Evolutionary conservation across 1,284 basidiomycete genomes (phyloP), one percentile per base, ranked within the genome.

Genomic region (Macrocybe sp.): DNA sequence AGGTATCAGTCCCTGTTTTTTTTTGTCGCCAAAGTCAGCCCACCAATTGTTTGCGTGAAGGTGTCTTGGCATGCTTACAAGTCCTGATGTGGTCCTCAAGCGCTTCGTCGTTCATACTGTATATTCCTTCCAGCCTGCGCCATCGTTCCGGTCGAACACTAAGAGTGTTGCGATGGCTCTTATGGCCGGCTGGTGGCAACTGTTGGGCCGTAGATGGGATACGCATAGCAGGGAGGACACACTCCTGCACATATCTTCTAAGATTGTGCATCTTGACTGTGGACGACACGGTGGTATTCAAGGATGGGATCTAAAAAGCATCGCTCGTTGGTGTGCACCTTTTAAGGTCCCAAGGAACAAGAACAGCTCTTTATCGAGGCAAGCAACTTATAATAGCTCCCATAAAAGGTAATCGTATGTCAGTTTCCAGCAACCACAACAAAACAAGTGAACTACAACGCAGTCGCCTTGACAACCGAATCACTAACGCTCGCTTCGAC

Each of bases 81-180:
- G 62, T 56, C 7, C 53, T 55, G 11, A 73, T 64, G 10, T 60
- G 48, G 11, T 64, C 55, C 45, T 61, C 56, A 46, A 76, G 22
- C 22, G 22, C 60, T 11, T 43, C 44, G 14, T 56, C 51, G 1
- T 64, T 51, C 43, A 80, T 57, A 4, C 56, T 52, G 45, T 72
- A 66, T 14, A 79, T 74, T n/a, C 55, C 55, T 50, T 76, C 71
- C 8, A 84, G 60, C 46, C 66, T 67, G 52, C 82, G 67, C 58
- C 72, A 75, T 29, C 60, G 54, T 50, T 79, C 75, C 6, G 75
- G 70, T 34, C 66, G 68, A 40, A 79, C 62, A 14, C 64, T 62
- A 10, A 83, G 64, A 33, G 59, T 49, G 54, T 75, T 74, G 16
- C 59, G 54, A 54, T 76, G 73, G 49, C 69, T 70, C 53, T 69